Conservation (phyloP, 2,329 filamentous ascomycete species). For the Claviceps sp. region DNA sequence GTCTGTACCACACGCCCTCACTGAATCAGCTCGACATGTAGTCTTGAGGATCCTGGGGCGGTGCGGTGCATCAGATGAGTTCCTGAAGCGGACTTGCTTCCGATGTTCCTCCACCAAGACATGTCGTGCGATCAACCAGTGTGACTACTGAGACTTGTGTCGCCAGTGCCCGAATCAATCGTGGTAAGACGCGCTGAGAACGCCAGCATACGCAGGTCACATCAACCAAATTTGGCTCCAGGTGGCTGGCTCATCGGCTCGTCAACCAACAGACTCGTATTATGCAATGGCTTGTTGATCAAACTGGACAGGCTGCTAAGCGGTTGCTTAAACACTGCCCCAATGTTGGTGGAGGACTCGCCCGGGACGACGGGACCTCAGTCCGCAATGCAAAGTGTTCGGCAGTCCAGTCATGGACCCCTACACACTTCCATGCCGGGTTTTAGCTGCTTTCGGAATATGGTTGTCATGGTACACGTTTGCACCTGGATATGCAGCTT, state of each 20-base stretch:
- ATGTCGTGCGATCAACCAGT: neutral
- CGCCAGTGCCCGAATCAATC: neutral
- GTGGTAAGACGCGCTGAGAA: neutral
- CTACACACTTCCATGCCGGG: neutral
- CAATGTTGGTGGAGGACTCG: neutral
- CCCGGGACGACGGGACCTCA: neutral
- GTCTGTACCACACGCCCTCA: neutral
- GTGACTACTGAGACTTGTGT: neutral
- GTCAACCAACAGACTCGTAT: too few species aligned
- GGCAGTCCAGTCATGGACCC: neutral
- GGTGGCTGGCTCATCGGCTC: neutral
- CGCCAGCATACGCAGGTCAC: neutral
- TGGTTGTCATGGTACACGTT: too few species aligned
- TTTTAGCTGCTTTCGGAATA: neutral
- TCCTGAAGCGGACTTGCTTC: neutral
- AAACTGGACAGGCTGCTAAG: neutral
- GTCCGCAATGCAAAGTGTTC: neutral
- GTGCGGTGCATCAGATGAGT: neutral
- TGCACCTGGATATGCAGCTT: too few species aligned
- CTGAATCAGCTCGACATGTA: neutral
- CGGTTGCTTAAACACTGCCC: neutral
- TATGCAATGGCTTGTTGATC: too few species aligned
- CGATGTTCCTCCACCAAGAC: neutral
- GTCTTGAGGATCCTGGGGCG: too few species aligned
- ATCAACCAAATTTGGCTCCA: neutral